Evolutionary conservation across 2,329 filamentous ascomycete genomes (phyloP).

Genomic region (Zopfia rhizophila): DNA sequence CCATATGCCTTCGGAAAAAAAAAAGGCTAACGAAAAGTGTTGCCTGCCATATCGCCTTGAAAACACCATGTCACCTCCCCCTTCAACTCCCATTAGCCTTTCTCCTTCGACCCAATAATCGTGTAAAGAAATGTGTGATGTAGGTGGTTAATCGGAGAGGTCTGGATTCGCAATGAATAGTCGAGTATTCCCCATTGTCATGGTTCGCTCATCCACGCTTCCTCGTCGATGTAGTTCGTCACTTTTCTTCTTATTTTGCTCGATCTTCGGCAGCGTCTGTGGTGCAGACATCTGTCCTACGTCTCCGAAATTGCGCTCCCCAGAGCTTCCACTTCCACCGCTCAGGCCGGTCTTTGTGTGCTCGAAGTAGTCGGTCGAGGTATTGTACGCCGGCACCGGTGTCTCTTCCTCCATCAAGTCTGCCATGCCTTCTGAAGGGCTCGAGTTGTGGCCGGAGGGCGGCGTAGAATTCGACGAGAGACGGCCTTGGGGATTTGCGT

Average conservation of each 20-base stretch:
- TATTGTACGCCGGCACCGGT: slow-evolving; percentile 53
- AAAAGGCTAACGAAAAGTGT: too few relatives aligned
- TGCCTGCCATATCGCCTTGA: too few relatives aligned
- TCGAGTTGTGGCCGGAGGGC: slow-evolving; percentile 58
- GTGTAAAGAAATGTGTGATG: too few relatives aligned
- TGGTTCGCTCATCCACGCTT: slow-evolving; percentile 84
- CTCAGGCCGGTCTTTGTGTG: slow-evolving; percentile 54
- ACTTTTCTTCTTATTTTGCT: slow-evolving; percentile 56
- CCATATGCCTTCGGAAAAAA: too few relatives aligned
- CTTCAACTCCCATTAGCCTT: too few relatives aligned
- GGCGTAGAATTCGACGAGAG: slow-evolving; percentile 64
- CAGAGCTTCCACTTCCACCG: slow-evolving; percentile 54
- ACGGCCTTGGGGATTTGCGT: slow-evolving; percentile 56
- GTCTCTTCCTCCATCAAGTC: slow-evolving; percentile 58
- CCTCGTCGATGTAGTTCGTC: slow-evolving; percentile 80
- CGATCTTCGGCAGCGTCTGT: slow-evolving; percentile 53
- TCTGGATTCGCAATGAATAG: slow-evolving; percentile 91
- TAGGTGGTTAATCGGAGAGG: slow-evolving; percentile 63
- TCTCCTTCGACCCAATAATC: too few relatives aligned
- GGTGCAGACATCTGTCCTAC: slow-evolving; percentile 63
- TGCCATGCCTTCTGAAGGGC: slow-evolving; percentile 49
- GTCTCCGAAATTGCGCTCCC: slow-evolving; percentile 63
- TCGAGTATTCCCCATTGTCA: slow-evolving; percentile 73
- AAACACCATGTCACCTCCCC: too few relatives aligned
- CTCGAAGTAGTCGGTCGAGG: slow-evolving; percentile 55